These are phyloP conservation scores for Spizellomyces sp. DNA, from an alignment of 192 early-diverging fungal species.

Conservation along the genomic window DNA sequence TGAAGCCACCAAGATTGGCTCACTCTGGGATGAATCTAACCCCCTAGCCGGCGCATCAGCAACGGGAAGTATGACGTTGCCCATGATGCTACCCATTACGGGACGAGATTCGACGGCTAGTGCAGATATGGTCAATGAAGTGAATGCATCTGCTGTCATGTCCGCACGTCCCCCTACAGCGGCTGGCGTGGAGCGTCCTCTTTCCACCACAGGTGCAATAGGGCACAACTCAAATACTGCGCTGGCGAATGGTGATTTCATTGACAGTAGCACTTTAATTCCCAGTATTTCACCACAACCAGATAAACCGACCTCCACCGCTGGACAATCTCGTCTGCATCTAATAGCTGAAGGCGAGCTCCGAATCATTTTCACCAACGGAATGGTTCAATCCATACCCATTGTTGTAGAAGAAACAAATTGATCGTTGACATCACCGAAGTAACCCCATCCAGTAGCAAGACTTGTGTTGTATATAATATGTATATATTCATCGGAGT, in stretches of 20 bases:
- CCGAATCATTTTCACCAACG: constrained; percentile 42
- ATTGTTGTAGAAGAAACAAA: constrained; percentile 37
- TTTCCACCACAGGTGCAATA: too few species aligned
- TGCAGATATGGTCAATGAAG: too few species aligned
- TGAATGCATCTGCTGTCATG: too few species aligned
- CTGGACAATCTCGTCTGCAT: neutral
- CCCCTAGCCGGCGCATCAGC: neutral
- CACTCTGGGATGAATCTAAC: neutral
- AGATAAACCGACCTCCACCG: too few species aligned
- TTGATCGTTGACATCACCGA: constrained; percentile 1
- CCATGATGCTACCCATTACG: too few species aligned
- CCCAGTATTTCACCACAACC: too few species aligned
- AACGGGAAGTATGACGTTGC: neutral
- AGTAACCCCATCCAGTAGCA: neutral
- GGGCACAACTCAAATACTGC: too few species aligned
- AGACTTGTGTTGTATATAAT: neutral
- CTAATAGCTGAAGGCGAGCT: constrained; percentile 32
- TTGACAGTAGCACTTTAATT: too few species aligned
- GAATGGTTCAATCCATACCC: constrained; percentile 43
- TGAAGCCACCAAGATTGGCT: constrained; percentile 5
- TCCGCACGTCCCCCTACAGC: too few species aligned
- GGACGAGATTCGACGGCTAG: too few species aligned
- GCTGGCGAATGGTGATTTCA: too few species aligned
- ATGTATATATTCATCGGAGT: constrained; percentile 7
- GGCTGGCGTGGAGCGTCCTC: too few species aligned